A percentile compares a stretch with the other conserved stretches of the same genome.
Conservation (phyloP, 2,329 filamentous ascomycete species). For the Fusarium aywerte region DNA sequence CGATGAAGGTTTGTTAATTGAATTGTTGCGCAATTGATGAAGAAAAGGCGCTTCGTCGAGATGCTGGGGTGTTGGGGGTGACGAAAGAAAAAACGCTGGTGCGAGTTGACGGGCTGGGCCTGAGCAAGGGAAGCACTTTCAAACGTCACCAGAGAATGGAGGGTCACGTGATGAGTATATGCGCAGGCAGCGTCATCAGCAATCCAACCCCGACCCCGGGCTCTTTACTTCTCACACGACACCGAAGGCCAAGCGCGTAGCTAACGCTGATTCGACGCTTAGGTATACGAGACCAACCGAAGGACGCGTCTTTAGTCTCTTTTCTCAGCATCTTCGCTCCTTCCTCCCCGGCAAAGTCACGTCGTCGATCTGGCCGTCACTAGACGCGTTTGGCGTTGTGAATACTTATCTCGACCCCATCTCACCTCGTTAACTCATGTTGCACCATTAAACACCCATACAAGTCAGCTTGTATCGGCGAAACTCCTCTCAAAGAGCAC, state of each 20-base stretch:
- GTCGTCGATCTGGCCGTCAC: constrained; percentile 5
- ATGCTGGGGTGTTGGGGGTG: constrained; percentile 50
- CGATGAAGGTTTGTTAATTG: constrained; percentile 48
- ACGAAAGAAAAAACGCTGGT: constrained; percentile 52
- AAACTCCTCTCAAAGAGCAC: constrained; percentile 45
- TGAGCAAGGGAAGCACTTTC: constrained; percentile 45
- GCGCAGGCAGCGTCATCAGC: constrained; percentile 43
- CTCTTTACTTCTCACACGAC: constrained; percentile 29
- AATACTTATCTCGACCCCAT: constrained; percentile 32
- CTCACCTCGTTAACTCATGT: constrained; percentile 45
- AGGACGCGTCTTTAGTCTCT: constrained; percentile 30
- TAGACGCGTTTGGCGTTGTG: constrained; percentile 36
- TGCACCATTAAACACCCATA: constrained; percentile 45
- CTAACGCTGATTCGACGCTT: constrained; percentile 38
- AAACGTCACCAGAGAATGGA: constrained; percentile 49
- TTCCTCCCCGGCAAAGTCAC: constrained; percentile 12
- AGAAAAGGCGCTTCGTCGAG: constrained; percentile 47
- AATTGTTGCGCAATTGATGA: constrained; percentile 48
- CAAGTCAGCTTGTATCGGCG: constrained; percentile 47
- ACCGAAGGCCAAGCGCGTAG: constrained; percentile 28
- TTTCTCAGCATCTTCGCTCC: constrained; percentile 20
- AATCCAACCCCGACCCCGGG: constrained; percentile 24
- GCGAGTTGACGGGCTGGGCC: constrained; percentile 46
- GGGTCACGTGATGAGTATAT: constrained; percentile 50
- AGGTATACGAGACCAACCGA: constrained; percentile 25